These are phyloP conservation scores for Fallopia convolvulus DNA, from an alignment of 148 eudicot genomes.

Conservation along the genomic window DNA sequence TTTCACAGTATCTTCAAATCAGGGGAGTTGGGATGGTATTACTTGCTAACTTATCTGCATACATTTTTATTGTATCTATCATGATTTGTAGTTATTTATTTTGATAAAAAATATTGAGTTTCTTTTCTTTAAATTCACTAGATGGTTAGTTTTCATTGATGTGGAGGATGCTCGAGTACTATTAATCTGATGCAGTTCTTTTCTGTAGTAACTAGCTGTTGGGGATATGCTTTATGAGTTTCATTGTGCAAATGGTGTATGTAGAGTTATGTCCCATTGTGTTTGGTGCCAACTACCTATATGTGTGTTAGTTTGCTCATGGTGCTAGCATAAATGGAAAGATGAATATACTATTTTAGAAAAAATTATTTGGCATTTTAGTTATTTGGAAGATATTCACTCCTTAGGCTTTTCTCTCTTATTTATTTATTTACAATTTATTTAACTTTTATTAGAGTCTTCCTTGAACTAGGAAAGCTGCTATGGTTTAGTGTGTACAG, in stretches of 20 bases:
- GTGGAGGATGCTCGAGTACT: too few relatives aligned
- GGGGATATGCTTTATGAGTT: not conserved
- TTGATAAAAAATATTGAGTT: too few relatives aligned
- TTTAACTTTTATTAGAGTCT: not conserved
- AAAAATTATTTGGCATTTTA: not conserved
- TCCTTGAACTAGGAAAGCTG: not conserved
- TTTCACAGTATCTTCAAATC: constrained; percentile 65
- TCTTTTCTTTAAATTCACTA: too few relatives aligned
- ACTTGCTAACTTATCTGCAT: not conserved
- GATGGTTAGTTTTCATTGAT: too few relatives aligned
- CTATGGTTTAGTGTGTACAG: not conserved
- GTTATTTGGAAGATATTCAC: not conserved
- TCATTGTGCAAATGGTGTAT: not conserved
- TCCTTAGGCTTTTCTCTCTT: not conserved
- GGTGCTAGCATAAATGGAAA: not conserved
- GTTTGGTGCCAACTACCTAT: not conserved
- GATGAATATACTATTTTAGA: not conserved
- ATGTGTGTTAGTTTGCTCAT: not conserved
- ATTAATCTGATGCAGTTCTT: too few relatives aligned
- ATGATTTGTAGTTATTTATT: not conserved
- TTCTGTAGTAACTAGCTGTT: not conserved
- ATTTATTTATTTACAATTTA: not conserved
- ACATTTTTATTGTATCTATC: not conserved
- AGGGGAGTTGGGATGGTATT: constrained; percentile 85
- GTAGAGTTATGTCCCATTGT: not conserved